Evolutionary conservation across 768 basidiomycete species (phyloP).

Genomic region (Lentinus tigrinus): DNA sequence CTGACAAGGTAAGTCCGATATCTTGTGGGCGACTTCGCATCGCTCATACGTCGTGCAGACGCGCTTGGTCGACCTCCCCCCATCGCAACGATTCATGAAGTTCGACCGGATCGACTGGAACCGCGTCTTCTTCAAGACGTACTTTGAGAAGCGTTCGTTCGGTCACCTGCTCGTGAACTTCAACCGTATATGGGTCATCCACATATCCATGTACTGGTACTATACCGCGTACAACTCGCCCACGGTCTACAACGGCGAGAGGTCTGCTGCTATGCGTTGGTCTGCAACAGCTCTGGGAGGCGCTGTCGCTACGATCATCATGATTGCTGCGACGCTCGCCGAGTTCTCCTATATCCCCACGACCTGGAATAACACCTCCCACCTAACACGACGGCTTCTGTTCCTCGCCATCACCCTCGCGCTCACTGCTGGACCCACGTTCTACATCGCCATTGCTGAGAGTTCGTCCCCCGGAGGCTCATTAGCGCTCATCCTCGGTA

Average conservation of each 20-base stretch:
- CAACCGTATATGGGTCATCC: conserved; percentile 99
- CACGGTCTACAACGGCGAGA: conserved; percentile 66
- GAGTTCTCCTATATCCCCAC: conserved; percentile 98
- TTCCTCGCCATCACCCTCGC: conserved; percentile 90
- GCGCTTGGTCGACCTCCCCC: conserved; percentile 86
- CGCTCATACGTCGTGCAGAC: conserved; percentile 45
- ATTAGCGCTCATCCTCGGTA: conserved; percentile 87
- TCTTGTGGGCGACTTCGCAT: not conserved
- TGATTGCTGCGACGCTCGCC: conserved; percentile 90
- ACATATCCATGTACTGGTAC: conserved; percentile 92
- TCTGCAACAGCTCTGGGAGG: conserved; percentile 94
- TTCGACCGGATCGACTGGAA: conserved; percentile 98
- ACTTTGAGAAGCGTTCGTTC: conserved; percentile 95
- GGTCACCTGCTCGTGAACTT: conserved; percentile 98
- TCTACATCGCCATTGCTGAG: conserved; percentile 91
- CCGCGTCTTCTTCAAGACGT: conserved; percentile 97
- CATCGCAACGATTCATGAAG: conserved; percentile 92
- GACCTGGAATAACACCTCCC: conserved; percentile 98
- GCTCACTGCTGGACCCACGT: conserved; percentile 88
- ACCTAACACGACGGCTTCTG: conserved; percentile 86
- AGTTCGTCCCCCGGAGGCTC: conserved; percentile 56
- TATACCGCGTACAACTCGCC: conserved; percentile 96
- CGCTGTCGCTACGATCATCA: conserved; percentile 93
- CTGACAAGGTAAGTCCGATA: conserved; percentile 67
- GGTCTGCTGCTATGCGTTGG: conserved; percentile 83